Evolutionary conservation across 2,329 filamentous ascomycete species (phyloP), one percentile per base, ranked within the genome.

Genomic region (Zelopaecilomyces penicillatus): DNA sequence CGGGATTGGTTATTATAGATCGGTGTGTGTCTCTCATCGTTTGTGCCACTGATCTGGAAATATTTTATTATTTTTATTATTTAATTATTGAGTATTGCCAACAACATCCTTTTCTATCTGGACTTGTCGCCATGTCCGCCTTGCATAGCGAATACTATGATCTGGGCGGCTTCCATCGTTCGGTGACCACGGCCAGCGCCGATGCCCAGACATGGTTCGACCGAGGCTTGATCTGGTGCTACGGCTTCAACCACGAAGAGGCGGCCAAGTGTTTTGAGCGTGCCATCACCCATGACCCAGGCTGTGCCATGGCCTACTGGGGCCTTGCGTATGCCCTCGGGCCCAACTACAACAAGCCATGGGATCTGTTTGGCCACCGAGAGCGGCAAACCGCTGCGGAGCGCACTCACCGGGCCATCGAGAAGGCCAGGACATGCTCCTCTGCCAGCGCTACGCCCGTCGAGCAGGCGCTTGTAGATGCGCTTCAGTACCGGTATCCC

Each of bases 311-410:
- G 68, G 81, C 78, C 3, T 75, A 83, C 54, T 87, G 83, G 82
- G 83, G 83, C 0, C 63, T 85, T 4, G 80, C 85, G 0, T 89
- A 85, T 57, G 70, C 81, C 1, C 65, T 85, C 0, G 86, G 85
- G 0, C 85, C 86, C 4, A 89, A 91, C 56, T 82, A 81, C 61
- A 78, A 90, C 65, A 87, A 89, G 56, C 80, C 85, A 0, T 89
- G 86, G 86, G 74, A 78, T 29, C 71, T 78, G 27, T 87, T 89
- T 51, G 82, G 84, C 43, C 63, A 71, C 1, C 62, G 69, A 0
- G 85, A 89, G 51, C 65, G 83, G 4, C 61, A 68, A 8, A 60
- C 56, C 0, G 75, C 71, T 1, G 65, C 83, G 4, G 52, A 55
- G 19, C 51, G 57, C 32, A 63, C 64, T 0, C 58, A 65, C 36